These are phyloP conservation scores for Aspergillus cejpii DNA, from an alignment of 2,329 filamentous ascomycete genomes.

Conservation along the genomic window DNA sequence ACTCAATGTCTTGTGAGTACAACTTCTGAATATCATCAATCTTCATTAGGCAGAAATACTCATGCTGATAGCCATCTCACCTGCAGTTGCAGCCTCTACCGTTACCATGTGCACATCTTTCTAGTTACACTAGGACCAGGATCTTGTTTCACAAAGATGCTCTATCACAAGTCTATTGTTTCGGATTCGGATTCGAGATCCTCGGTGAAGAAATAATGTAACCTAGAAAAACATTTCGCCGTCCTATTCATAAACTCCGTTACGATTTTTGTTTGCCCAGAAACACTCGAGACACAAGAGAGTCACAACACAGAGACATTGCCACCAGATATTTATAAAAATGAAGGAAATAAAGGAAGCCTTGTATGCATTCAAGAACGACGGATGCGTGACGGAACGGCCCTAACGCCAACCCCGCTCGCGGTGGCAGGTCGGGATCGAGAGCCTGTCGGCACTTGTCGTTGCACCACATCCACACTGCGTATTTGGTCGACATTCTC, in stretches of 20 bases:
- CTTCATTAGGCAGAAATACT: too few species aligned
- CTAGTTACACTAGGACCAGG: too few species aligned
- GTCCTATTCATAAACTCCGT: constrained; percentile 6
- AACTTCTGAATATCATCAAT: too few species aligned
- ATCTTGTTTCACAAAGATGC: too few species aligned
- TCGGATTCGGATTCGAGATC: neutral
- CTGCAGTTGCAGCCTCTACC: neutral
- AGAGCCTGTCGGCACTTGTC: constrained; percentile 18
- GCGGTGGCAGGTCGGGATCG: constrained; percentile 15
- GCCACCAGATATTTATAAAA: constrained; percentile 3
- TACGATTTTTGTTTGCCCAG: constrained; percentile 6
- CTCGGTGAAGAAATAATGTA: neutral
- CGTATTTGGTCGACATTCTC: constrained; percentile 30
- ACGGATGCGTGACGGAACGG: constrained; percentile 23
- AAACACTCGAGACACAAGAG: constrained; percentile 8
- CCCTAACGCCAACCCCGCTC: constrained; percentile 6
- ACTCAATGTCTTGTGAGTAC: too few species aligned
- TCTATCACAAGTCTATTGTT: neutral
- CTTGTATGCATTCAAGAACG: constrained; percentile 11
- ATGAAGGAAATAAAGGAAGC: constrained; percentile 3
- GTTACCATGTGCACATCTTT: neutral
- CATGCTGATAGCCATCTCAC: neutral
- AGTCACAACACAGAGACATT: constrained; percentile 5
- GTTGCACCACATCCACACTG: constrained; percentile 27
- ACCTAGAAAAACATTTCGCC: neutral